Evolutionary conservation across 2,329 filamentous ascomycete genomes (phyloP), one percentile per base, ranked within the genome.

Genomic region (Fragosphaeria purpurea): DNA sequence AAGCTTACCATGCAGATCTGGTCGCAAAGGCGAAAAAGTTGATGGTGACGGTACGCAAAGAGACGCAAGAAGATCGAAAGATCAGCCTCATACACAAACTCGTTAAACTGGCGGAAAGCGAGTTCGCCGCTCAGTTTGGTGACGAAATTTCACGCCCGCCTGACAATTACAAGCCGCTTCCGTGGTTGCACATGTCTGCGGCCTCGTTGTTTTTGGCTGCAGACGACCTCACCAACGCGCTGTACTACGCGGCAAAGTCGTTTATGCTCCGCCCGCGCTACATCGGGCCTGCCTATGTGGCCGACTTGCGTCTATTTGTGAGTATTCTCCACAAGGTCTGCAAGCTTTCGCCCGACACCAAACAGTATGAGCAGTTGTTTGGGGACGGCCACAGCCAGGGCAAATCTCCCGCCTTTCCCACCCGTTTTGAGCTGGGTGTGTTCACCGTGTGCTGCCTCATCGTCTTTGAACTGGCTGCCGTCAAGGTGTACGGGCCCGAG

Each of bases 401-500:
- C 40, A 8, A 22, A 22, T 22, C 22, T 7, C 4, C 6, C 13
- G 34, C n/a, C 11, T 52, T 48, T 22, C 50, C 50, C 33, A 32
- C 41, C 6, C 41, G n/a, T 12, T 22, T 30, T 30, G 50, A 48
- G 13, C 33, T 52, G 8, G 37, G 31, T 3, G 50, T 42, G 6
- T 46, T 48, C n/a, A 33, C 50, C 2, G 46, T 48, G 13, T 5
- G 30, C 30, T 41, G 45, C 33, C 43, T 47, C 3, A 33, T 45
- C n/a, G 12, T 41, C 3, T 47, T 45, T 4, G 41, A 43, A 3
- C 30, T 8, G 22, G n/a, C 40, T 11, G 46, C 42, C 5, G 37
- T 48, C 6, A 37, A 42, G 37, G 46, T 48, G 12, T 52, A 48
- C 33, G 50, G 50, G n/a, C 50, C 50, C 13, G 48, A 52, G 46